Base-by-base conservation (phyloP, 169 alveolate genomes). In the Eimeria nieschulzi region DNA sequence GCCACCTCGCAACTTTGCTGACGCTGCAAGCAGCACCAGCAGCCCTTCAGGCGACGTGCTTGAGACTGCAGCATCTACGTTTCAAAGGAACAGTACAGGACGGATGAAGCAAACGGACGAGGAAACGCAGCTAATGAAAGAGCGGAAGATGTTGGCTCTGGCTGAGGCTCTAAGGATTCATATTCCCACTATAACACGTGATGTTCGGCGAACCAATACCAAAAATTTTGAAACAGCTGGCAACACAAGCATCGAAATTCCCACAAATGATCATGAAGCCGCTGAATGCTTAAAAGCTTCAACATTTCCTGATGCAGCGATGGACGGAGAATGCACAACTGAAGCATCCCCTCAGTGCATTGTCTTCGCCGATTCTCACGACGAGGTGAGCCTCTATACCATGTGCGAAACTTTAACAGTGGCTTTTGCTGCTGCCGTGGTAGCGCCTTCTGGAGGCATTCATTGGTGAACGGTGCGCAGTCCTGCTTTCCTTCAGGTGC, bases 301-400 rank as follows among this genome's bases (percentile, higher is more conserved):
- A 17, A 53, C 10, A 9, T 54, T 9, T 5, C 26, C 55, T 10
- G 17, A 54, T 15, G 70, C 21, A 1, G 12, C 71, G 46, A 21
- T 54, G 51, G 86, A 55, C 25, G 23, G 19, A 8, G 25, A 10
- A 9, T 7, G 23, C 10, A 2, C 64, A 19, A 75, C 53, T 25
- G 88, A 61, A 23, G 51, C 33, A 55, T 66, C 59, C 2, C 88
- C 76, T 5, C 88, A 80, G 75, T 80, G 88, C 88, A 80, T 80
- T 59, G 88, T 80, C 88, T 80, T 80, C 51, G 88, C 88, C 21
- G 88, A 80, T 68, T 80, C 88, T 59, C 88, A 80, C 56, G 88
- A 80, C n/a, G 88, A 80, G 88, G 88, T 80, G 56, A 59, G 54
- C 39, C 46, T 15, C 26, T 56, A 51, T 19, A 80, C 61, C 63